These are phyloP conservation scores for Alloteropsis semialata DNA, from an alignment of 176 grass and related monocot species.

Conservation along the genomic window DNA sequence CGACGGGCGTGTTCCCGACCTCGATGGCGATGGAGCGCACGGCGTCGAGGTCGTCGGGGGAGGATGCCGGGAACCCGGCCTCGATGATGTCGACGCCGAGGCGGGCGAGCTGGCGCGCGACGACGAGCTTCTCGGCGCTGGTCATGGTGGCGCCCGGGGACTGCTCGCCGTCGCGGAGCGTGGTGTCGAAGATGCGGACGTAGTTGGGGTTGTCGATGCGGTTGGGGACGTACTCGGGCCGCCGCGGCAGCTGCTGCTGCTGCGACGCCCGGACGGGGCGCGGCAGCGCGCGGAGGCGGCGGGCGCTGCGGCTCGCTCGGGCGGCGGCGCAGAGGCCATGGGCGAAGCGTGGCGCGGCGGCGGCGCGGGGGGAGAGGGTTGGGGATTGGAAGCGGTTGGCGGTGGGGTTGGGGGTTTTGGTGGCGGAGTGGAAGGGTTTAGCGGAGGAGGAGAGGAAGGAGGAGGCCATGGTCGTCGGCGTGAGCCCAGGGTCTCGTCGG, in stretches of 20 bases:
- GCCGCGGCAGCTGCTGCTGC: neutral
- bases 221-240: constrained; percentile 49
- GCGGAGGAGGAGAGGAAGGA: constrained; percentile 36
- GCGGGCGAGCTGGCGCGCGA: constrained; percentile 74
- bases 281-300: constrained; percentile 21
- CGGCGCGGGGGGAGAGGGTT: neutral
- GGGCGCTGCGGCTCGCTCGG: neutral
- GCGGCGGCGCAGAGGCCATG: constrained; percentile 23
- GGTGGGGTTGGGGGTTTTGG: neutral
- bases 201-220: constrained; percentile 77
- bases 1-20: constrained; percentile 61
- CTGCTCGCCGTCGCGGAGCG: constrained; percentile 89
- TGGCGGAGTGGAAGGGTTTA: constrained; percentile 13
- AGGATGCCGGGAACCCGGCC: constrained; percentile 83
- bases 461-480: constrained; percentile 33
- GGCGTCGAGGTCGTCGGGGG: constrained; percentile 90
- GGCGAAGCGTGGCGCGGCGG: constrained; percentile 4
- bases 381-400: neutral
- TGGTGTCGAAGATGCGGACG: constrained; percentile 92
- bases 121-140: constrained; percentile 74
- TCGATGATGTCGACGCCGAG: constrained; percentile 96
- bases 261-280: neutral
- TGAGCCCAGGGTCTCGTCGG: neutral
- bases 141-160: constrained; percentile 92
- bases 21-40: constrained; percentile 89